These are phyloP conservation scores for Diaporthe destruens DNA, from an alignment of 2,329 filamentous ascomycete species.

Conservation along the genomic window DNA sequence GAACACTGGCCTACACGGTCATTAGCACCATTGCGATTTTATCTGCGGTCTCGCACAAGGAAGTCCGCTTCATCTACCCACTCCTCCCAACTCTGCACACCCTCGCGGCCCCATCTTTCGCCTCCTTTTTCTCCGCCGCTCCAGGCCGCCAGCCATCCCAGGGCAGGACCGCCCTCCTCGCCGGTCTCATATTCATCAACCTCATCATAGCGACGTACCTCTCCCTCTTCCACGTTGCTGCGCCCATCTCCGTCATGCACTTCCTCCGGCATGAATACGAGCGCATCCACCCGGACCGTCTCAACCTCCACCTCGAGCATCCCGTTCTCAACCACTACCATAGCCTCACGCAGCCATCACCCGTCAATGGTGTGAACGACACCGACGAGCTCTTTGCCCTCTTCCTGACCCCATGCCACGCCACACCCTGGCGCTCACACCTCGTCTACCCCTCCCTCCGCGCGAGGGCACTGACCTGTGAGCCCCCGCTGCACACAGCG, in stretches of 20 bases:
- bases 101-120: conserved; percentile 76
- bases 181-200: conserved; percentile 74
- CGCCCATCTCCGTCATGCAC: conserved; percentile 78
- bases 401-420: conserved; percentile 96
- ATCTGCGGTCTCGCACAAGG: conserved; percentile 91
- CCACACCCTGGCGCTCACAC: conserved; percentile 93
- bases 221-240: conserved; percentile 82
- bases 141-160: conserved; percentile 48
- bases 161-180: conserved; percentile 66
- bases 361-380: conserved; percentile 46
- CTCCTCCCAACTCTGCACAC: conserved; percentile 89
- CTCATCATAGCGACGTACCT: conserved; percentile 79
- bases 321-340: conserved; percentile 38
- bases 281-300: conserved; percentile 60
- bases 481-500: conserved; percentile 80
- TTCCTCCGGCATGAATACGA: conserved; percentile 84
- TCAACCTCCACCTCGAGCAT: conserved; percentile 48
- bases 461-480: conserved; percentile 90
- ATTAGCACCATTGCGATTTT: conserved; percentile 72
- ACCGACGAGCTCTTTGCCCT: conserved; percentile 71
- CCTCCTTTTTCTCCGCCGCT: conserved; percentile 69
- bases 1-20: conserved; percentile 69
- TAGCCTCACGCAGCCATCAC: conserved; percentile 46
- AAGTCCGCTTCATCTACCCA: conserved; percentile 96
- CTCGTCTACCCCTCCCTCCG: conserved; percentile 80